Evolutionary conservation across 1,284 basidiomycete species (phyloP).

Genomic region (Moesziomyces antarcticus): DNA sequence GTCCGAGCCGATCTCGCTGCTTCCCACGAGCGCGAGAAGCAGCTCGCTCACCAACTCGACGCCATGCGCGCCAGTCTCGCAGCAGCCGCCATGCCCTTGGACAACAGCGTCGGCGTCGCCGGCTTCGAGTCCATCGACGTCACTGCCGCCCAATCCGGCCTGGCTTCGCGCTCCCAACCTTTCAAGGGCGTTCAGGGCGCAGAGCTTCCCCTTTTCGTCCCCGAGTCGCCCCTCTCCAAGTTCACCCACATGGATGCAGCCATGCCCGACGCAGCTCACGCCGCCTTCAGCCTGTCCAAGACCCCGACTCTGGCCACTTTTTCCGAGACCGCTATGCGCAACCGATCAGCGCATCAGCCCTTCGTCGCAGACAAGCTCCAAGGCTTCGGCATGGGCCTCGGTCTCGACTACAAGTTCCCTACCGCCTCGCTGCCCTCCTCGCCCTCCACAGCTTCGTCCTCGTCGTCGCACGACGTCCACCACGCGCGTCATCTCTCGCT

Average conservation of each 20-base stretch:
- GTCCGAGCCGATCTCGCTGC: constrained; percentile 34
- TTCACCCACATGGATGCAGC: constrained; percentile 19
- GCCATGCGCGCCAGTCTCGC: constrained; percentile 27
- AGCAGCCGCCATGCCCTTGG: constrained; percentile 12
- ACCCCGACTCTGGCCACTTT: constrained; percentile 48
- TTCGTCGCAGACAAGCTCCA: constrained; percentile 12
- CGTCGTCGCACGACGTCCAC: constrained; percentile 24
- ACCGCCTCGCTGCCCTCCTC: constrained; percentile 37
- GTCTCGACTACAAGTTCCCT: constrained; percentile 38
- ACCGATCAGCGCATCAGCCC: constrained; percentile 17
- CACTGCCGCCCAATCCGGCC: constrained; percentile 7
- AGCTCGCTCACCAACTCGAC: constrained; percentile 25
- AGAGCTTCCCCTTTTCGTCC: constrained; percentile 40
- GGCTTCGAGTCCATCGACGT: constrained; percentile 14
- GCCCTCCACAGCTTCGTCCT: constrained; percentile 37
- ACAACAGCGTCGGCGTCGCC: constrained; percentile 6
- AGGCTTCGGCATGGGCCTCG: constrained; percentile 25
- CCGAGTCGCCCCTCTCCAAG: constrained; percentile 45
- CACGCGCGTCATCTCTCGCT: constrained; percentile 15
- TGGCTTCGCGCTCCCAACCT: constrained; percentile 17
- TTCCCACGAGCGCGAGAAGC: constrained; percentile 25
- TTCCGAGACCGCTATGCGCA: constrained; percentile 34
- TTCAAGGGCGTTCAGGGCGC: constrained; percentile 33
- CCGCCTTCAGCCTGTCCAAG: constrained; percentile 33
- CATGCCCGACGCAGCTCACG: constrained; percentile 24